phyloP scores from a whole-genome alignment of 768 basidiomycete species.

The Hydnomerulius pinastri region DNA sequence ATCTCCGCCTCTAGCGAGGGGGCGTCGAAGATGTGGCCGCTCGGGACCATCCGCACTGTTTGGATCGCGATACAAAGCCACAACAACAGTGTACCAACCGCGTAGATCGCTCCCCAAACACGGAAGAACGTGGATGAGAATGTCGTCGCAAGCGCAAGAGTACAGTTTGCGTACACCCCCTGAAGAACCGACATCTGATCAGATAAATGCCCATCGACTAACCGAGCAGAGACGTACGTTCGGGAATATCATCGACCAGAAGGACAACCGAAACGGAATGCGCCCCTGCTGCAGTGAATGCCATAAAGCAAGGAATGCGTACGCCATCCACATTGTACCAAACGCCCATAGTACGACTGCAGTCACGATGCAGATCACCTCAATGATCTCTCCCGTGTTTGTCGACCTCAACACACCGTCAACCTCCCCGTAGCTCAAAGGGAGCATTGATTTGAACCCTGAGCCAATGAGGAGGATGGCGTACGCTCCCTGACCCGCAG shows the following conservation, averaged over 20 bases:
- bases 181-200: slow-evolving; percentile 18
- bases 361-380: slow-evolving; percentile 47
- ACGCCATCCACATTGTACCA: slow-evolving; percentile 63
- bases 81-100: slow-evolving; percentile 48
- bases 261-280: slow-evolving; percentile 56
- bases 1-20: slow-evolving; percentile 40
- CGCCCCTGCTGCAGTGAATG: slow-evolving; percentile 41
- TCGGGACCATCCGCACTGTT: slow-evolving; percentile 38
- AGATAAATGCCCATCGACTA: background rate
- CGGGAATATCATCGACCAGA: slow-evolving; percentile 74
- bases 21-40: slow-evolving; percentile 44
- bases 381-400: slow-evolving; percentile 41
- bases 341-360: slow-evolving; percentile 62
- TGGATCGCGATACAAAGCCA: slow-evolving; percentile 52
- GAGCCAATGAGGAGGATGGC: slow-evolving; percentile 58
- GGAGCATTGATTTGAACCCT: slow-evolving; percentile 41
- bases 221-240: slow-evolving; percentile 46
- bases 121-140: slow-evolving; percentile 59
- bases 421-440: slow-evolving; percentile 34
- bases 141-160: slow-evolving; percentile 48
- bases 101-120: slow-evolving; percentile 57
- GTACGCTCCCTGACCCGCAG: slow-evolving; percentile 68
- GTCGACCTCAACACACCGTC: slow-evolving; percentile 35
- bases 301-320: slow-evolving; percentile 51
- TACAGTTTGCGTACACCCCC: slow-evolving; percentile 71